Base-by-base conservation (phyloP, 805 yeast species). In the Kuraishia molischiana region DNA sequence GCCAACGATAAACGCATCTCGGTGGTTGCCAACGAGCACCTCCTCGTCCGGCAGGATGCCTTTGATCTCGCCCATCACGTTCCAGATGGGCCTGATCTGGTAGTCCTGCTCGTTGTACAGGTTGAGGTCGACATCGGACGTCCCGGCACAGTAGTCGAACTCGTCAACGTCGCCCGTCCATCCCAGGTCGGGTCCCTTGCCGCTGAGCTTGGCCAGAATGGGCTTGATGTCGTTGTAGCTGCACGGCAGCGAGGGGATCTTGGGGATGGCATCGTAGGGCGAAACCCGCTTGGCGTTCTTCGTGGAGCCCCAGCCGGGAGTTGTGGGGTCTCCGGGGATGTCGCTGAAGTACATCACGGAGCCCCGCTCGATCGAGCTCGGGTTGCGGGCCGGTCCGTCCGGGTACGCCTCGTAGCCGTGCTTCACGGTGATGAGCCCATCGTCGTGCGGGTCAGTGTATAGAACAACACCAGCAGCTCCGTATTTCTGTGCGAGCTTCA, bases 271-370 rank as follows among this genome's bases (percentile, higher is more conserved):
- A 5, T 57, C 61, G 15, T 53, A 48, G 0, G 77, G 72, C 15
- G 65, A 53, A 3, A 53, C 41, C 34, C 74, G 50, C 40, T 59
- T 66, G 5, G 61, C 56, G 31, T 62, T 51, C 5, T 51, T 51
- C 22, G 69, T 70, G 18, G 83, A 72, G 2, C 85, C 69, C 59
- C 73, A 74, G 3, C 85, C 85, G 5, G 85, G 85, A 2, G 87
- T 79, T 0, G 87, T 77, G 26, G 89, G 89, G 51, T 81, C 90
- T 10, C 89, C 89, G 0, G 87, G 85, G 36, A 66, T 65, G 24
- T 72, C 73, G 3, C 76, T 69, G 39, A 77, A 62, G 43, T 63
- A 75, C 41, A 67, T 74, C 1, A 73, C 78, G 6, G 83, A 68
- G 3, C 77, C 81, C 50, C 84, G 64, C 48, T 77, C 77, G 20